phyloP scores from a whole-genome alignment of 768 basidiomycete genomes.

The Xerocomellus dryophilus region DNA sequence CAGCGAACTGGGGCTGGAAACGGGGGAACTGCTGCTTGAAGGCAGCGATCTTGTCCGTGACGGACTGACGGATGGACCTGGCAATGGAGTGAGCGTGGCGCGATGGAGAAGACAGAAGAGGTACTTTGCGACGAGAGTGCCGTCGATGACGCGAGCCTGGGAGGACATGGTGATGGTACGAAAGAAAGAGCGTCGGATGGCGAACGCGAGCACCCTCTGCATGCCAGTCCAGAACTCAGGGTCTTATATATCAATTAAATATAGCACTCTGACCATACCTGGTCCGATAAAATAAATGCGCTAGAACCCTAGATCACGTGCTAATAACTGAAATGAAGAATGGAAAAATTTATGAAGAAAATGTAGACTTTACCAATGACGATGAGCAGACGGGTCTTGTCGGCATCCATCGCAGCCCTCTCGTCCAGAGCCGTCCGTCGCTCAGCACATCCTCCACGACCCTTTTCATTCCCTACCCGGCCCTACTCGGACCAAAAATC shows the following conservation, averaged over 20 bases:
- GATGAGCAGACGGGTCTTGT: constrained; percentile 57
- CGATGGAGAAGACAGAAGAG: constrained; percentile 20
- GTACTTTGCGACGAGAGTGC: constrained; percentile 81
- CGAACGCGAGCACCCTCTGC: background rate
- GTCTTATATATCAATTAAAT: background rate
- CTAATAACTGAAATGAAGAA: background rate
- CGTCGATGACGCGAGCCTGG: constrained; percentile 70
- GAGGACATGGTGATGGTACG: constrained; percentile 37
- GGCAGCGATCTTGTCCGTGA: constrained; percentile 65
- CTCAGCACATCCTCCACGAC: constrained; percentile 28
- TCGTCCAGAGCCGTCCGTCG: constrained; percentile 48
- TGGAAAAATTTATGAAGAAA: background rate
- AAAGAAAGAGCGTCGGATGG: constrained; percentile 12
- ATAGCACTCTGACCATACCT: too few species aligned
- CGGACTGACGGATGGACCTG: constrained; percentile 77
- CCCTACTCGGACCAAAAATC: constrained; percentile 59
- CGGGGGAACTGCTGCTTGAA: constrained; percentile 71
- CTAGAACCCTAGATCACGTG: constrained; percentile 22
- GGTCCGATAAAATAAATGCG: too few species aligned
- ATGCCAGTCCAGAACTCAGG: background rate
- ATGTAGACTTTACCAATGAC: background rate
- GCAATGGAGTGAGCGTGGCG: constrained; percentile 9
- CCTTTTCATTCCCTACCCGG: constrained; percentile 34
- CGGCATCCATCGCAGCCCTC: constrained; percentile 57
- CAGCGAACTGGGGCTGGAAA: constrained; percentile 86